Percentiles rank a stretch among this genome's conserved stretches.
Conservation (phyloP, 2,329 filamentous ascomycete genomes). For the Xylariaceae sp. region DNA sequence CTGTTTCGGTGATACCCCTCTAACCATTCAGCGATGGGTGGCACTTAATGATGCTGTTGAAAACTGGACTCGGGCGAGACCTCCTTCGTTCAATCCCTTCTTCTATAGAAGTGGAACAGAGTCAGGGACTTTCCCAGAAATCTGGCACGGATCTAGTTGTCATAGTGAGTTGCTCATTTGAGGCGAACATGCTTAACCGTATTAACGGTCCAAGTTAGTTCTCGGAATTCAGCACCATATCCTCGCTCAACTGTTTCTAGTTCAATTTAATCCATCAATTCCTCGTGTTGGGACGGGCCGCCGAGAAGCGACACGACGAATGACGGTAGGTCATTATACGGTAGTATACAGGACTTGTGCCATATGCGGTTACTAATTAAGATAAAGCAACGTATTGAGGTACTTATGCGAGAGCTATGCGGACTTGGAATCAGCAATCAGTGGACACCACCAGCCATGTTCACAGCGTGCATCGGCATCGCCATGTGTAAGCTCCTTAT, state of each 20-base stretch:
- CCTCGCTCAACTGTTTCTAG: conserved; percentile 53
- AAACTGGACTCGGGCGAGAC: conserved; percentile 45
- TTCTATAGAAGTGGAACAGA: conserved; percentile 40
- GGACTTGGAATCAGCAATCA: conserved; percentile 56
- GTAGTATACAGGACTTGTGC: background rate
- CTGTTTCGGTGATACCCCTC: conserved; percentile 49
- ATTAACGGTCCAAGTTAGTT: conserved; percentile 35
- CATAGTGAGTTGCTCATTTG: conserved; percentile 39
- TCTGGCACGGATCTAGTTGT: conserved; percentile 54
- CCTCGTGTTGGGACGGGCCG: conserved; percentile 45
- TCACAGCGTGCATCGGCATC: conserved; percentile 54
- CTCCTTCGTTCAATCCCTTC: conserved; percentile 52
- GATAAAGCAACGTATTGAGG: conserved; percentile 41
- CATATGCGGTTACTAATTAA: conserved; percentile 11
- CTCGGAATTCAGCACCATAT: conserved; percentile 59
- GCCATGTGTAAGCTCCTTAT: conserved; percentile 41
- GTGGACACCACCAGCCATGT: conserved; percentile 52
- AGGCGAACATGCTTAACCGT: background rate
- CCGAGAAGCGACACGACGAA: conserved; percentile 35
- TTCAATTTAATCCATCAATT: conserved; percentile 51
- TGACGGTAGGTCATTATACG: conserved; percentile 40
- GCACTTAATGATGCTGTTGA: conserved; percentile 44
- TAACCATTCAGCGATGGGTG: conserved; percentile 38
- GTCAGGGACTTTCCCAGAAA: conserved; percentile 50
- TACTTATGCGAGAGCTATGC: conserved; percentile 50